Conservation (phyloP, 495 filamentous ascomycete genomes). For the Bryoglossum gracile region DNA sequence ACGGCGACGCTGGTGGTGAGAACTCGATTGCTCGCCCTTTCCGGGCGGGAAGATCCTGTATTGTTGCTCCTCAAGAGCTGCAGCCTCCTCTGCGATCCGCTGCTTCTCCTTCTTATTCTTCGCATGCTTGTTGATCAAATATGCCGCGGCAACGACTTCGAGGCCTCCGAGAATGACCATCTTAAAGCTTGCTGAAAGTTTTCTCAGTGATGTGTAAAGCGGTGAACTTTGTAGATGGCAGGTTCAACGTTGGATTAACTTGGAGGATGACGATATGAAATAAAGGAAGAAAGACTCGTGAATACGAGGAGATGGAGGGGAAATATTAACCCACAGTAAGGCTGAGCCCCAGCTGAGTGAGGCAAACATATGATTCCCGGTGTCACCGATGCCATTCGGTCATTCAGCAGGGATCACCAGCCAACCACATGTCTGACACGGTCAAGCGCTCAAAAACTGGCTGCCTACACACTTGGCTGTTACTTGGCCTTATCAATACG, state of each 20-base stretch:
- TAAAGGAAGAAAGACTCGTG: not conserved
- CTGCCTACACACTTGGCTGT: too few species aligned
- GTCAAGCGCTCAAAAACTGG: too few species aligned
- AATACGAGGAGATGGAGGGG: not conserved
- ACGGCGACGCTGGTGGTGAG: conserved; percentile 2
- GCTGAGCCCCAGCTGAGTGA: not conserved
- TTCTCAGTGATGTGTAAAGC: too few species aligned
- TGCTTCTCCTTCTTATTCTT: conserved; percentile 18
- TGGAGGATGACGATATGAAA: conserved; percentile 1
- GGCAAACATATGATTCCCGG: not conserved
- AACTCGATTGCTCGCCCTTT: not conserved
- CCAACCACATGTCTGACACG: too few species aligned
- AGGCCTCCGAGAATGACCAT: conserved; percentile 25
- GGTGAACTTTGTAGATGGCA: too few species aligned
- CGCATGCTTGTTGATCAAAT: conserved; percentile 21
- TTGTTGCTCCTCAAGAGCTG: conserved; percentile 15
- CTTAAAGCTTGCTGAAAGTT: too few species aligned
- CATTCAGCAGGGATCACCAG: not conserved
- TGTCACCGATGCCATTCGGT: not conserved
- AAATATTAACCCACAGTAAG: too few species aligned
- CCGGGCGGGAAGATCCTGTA: conserved; percentile 9
- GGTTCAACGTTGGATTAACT: not conserved
- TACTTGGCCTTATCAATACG: too few species aligned
- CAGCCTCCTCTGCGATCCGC: conserved; percentile 13
- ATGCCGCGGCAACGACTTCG: conserved; percentile 22